Base-by-base conservation (phyloP, 768 basidiomycete species). In the Mrakia blollopis region DNA sequence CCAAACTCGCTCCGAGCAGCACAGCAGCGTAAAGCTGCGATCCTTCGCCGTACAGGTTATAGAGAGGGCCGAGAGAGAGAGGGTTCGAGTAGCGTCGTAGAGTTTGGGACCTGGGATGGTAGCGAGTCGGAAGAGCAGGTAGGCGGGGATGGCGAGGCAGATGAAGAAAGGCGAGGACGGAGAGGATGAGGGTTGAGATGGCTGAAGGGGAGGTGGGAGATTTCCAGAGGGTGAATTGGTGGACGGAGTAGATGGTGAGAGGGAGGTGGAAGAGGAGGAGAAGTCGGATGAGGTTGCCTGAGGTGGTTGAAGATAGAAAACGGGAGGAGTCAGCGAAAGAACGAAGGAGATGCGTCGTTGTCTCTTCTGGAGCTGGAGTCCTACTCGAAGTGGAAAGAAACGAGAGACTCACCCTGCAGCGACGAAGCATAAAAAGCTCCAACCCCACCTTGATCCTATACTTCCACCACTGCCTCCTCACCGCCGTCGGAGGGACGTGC, bases 261-360 rank as follows among this genome's bases (percentile, higher is more conserved):
- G 96, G 96, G 28, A 98, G 88, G 84, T 99, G 96, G 85, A 99
- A 98, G 47, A 95, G 86, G 54, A 97, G 87, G 61, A 98, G 88
- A 75, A 98, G 86, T 78, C 96, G 91, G 77, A 95, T 90, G 77
- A 98, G 89, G 83, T 97, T 98, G 63, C 96, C 96, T 81, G 80
- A 80, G 35, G 52, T n/a, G n/a, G n/a, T n/a, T n/a, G n/a, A n/a
- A n/a, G n/a, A n/a, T n/a, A n/a, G n/a, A n/a, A n/a, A 7, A n/a
- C n/a, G n/a, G n/a, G n/a, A n/a, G n/a, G n/a, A n/a, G n/a, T n/a
- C n/a, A n/a, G n/a, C 21, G 47, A 73, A 1, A 77, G 79, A 25
- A 73, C 77, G 2, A 76, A 69, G 67, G 72, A 62, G 44, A 76
- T 74, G 3, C 76, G 71, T 10, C 70, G 75, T 57, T 78, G n/a